Evolutionary conservation across 305 asterid genomes (phyloP).

Genomic region (Euphrasia arctica): DNA sequence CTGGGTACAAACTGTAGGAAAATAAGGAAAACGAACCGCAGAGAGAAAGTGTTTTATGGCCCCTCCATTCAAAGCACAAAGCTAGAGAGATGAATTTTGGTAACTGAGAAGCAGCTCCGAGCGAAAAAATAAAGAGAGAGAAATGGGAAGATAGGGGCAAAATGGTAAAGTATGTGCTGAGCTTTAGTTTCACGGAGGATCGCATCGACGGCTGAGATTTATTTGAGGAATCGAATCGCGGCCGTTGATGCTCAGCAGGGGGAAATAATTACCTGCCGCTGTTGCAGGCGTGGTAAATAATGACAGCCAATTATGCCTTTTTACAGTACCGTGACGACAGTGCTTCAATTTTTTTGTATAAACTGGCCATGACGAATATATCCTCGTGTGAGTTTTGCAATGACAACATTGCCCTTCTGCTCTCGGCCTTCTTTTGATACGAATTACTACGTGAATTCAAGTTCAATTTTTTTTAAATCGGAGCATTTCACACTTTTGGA

Average conservation of each 20-base stretch:
- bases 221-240: constrained; percentile 16
- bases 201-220: constrained; percentile 39
- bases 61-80: neutral
- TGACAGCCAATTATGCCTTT: constrained; percentile 46
- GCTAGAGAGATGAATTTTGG: neutral
- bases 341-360: neutral
- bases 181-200: constrained; percentile 8
- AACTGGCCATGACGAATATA: too few relatives aligned
- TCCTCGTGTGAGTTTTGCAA: too few relatives aligned
- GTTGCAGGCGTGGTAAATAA: constrained; percentile 41
- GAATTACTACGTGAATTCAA: too few relatives aligned
- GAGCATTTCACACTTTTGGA: too few relatives aligned
- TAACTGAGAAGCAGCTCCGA: constrained; percentile 14
- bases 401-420: too few relatives aligned
- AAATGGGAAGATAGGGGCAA: constrained; percentile 28
- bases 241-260: constrained; percentile 33
- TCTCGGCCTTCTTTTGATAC: too few relatives aligned
- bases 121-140: neutral
- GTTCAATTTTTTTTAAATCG: too few relatives aligned
- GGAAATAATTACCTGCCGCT: constrained; percentile 38
- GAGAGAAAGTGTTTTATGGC: neutral
- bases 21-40: neutral
- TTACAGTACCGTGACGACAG: constrained; percentile 35
- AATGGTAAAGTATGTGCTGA: constrained; percentile 14
- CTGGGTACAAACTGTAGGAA: neutral